These are phyloP conservation scores for Blastosporella zonata DNA, from an alignment of 1,284 basidiomycete species.

Conservation along the genomic window DNA sequence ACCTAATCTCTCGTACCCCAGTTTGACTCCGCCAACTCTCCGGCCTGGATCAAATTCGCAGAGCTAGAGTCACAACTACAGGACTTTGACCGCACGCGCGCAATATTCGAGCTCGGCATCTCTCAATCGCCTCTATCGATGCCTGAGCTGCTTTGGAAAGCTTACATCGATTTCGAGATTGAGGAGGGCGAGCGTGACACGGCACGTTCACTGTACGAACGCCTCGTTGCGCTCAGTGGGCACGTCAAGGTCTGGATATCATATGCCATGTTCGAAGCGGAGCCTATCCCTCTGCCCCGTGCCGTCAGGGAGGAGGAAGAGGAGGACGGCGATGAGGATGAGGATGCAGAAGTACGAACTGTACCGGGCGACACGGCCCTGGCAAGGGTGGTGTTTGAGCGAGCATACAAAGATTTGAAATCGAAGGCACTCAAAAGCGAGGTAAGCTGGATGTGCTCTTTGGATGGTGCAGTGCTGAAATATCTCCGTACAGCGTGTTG, in stretches of 20 bases:
- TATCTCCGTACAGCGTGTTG: slow-evolving; percentile 56
- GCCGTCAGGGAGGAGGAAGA: slow-evolving; percentile 76
- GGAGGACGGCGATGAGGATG: slow-evolving; percentile 65
- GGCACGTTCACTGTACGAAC: slow-evolving; percentile 87
- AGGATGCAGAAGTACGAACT: slow-evolving; percentile 52
- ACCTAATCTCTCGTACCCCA: slow-evolving; percentile 28
- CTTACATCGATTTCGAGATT: slow-evolving; percentile 96
- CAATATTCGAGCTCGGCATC: slow-evolving; percentile 95
- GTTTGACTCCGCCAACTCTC: slow-evolving; percentile 87
- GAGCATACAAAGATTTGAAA: slow-evolving; percentile 86
- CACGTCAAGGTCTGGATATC: slow-evolving; percentile 94
- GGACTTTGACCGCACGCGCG: slow-evolving; percentile 89
- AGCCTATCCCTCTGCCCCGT: slow-evolving; percentile 61
- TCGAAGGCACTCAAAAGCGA: slow-evolving; percentile 82
- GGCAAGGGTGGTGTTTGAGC: slow-evolving; percentile 79
- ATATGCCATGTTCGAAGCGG: slow-evolving; percentile 76
- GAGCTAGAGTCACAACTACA: slow-evolving; percentile 92
- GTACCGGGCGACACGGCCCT: slow-evolving; percentile 66
- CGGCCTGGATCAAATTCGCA: slow-evolving; percentile 97
- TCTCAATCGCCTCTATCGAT: slow-evolving; percentile 90
- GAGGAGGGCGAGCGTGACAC: slow-evolving; percentile 91
- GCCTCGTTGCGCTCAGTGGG: slow-evolving; percentile 82
- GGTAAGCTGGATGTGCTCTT: slow-evolving; percentile 42
- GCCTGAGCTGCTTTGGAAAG: slow-evolving; percentile 98
- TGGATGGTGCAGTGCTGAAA: slow-evolving; percentile 7